phyloP scores from a whole-genome alignment of 2,329 filamentous ascomycete species.

The Aspergillus hiratsukae region DNA sequence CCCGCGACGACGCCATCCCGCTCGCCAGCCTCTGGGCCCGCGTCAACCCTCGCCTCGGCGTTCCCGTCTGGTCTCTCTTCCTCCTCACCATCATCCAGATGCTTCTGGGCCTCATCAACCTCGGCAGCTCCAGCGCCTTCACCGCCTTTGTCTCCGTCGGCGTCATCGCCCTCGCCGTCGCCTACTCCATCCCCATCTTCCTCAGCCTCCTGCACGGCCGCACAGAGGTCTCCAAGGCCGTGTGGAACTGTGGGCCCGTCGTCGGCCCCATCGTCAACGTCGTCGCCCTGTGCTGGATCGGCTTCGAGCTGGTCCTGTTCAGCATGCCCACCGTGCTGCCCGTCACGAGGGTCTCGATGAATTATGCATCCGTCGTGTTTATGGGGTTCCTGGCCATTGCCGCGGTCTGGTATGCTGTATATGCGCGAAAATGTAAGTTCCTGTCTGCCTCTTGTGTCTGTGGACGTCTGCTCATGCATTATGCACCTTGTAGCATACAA shows the following conservation, averaged over 20 bases:
- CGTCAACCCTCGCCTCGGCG: slow-evolving; percentile 32
- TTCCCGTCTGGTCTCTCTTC: slow-evolving; percentile 41
- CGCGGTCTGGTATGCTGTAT: slow-evolving; percentile 48
- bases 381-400: slow-evolving; percentile 51
- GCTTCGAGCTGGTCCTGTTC: slow-evolving; percentile 52
- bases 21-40: slow-evolving; percentile 34
- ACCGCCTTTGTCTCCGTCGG: slow-evolving; percentile 51
- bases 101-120: slow-evolving; percentile 48
- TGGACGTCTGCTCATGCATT: neutral
- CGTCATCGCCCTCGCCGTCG: slow-evolving; percentile 53
- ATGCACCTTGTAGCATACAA: slow-evolving; percentile 25
- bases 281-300: slow-evolving; percentile 48
- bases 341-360: slow-evolving; percentile 51
- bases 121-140: slow-evolving; percentile 46
- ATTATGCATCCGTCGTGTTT: slow-evolving; percentile 57
- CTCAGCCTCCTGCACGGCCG: slow-evolving; percentile 48
- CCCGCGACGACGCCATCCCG: slow-evolving; percentile 43
- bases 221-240: slow-evolving; percentile 45
- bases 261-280: slow-evolving; percentile 46
- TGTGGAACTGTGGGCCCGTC: slow-evolving; percentile 44
- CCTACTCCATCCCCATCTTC: slow-evolving; percentile 54
- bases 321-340: slow-evolving; percentile 51
- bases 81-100: slow-evolving; percentile 46
- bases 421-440: slow-evolving; percentile 49
- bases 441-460: neutral